Percentiles rank a stretch among this genome's conserved stretches.
Evolutionary conservation across 2,329 filamentous ascomycete genomes (phyloP).

Genomic region (Arthrobotrys iridis): DNA sequence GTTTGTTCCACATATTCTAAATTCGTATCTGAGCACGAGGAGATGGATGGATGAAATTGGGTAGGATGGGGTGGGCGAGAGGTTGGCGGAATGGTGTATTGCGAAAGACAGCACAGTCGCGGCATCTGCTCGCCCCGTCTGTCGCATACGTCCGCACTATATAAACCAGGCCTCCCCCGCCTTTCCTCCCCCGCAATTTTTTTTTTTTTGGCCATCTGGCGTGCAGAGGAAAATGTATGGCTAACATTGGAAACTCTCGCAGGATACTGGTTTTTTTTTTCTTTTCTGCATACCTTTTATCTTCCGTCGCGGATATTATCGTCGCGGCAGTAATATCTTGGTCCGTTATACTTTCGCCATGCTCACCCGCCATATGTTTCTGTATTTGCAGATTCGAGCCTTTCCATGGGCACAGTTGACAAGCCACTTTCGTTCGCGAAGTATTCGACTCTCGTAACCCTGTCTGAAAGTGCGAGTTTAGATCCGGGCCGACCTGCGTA

Average conservation of each 20-base stretch:
- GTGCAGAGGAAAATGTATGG: background rate
- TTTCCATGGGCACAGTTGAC: constrained; percentile 17
- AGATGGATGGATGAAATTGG: background rate
- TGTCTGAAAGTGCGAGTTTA: constrained; percentile 7
- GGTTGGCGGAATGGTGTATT: background rate
- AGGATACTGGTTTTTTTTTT: too few relatives aligned
- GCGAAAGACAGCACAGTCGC: too few relatives aligned
- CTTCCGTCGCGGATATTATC: background rate
- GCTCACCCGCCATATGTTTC: constrained; percentile 28
- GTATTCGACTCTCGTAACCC: constrained; percentile 8
- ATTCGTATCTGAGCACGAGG: too few relatives aligned
- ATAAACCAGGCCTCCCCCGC: background rate
- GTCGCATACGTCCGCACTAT: background rate
- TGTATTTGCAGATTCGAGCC: constrained; percentile 19
- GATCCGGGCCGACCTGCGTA: background rate
- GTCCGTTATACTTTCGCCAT: background rate
- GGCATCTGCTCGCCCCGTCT: too few relatives aligned
- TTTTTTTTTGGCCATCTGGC: background rate
- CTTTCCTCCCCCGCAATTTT: background rate
- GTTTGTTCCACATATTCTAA: background rate
- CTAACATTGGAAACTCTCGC: too few relatives aligned
- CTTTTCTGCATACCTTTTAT: constrained; percentile 21
- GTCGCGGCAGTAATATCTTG: background rate
- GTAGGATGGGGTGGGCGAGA: background rate
- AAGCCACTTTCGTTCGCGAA: constrained; percentile 12